Evolutionary conservation across 371 early-diverging fungal genomes (phyloP), one percentile per base, ranked within the genome.

Genomic region (Parasitella parasitica): DNA sequence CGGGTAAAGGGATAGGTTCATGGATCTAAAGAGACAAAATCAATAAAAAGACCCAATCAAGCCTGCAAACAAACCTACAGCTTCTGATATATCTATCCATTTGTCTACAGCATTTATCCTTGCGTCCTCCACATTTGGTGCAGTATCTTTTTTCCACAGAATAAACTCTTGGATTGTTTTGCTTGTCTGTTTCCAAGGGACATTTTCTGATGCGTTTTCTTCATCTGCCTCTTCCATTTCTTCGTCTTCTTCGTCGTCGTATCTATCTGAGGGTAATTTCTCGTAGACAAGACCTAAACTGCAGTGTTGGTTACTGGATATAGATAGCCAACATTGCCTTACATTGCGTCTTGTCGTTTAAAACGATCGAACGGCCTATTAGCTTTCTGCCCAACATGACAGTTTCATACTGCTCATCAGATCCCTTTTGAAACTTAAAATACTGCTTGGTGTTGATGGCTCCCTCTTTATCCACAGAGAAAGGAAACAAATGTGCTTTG

Each of bases 81-180:
- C 39, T 54, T 61, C 43, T 22, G 69, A 48, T 15, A 69, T 53
- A 28, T 53, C 54, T 12, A 69, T 57, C 69, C 69, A 69, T 35
- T 54, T 32, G n/a, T 64, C 26, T 15, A 69, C n/a, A 0, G 61
- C 53, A 26, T 50, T 38, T 13, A 59, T 57, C 22, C 69, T 52
- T 16, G 64, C 54, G 49, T 69, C 69, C 24, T 64, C 18, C 8
- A 18, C 11, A 48, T 61, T 48, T 3, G 69, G 69, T 18, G 58
- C 58, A 18, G 34, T 49, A 39, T 69, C 65, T 35, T 69, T 69
- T 43, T 61, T 64, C 69, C 69, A 69, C 35, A 69, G 57, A 20
- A 69, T 61, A 35, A 64, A 69, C n/a, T 64, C 58, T 12, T 64
- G 30, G 12, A 69, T 46, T 0, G 54, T 49, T 39, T 30, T 69